phyloP scores from a whole-genome alignment of 805 yeast species.

The Yamadazyma sp. region DNA sequence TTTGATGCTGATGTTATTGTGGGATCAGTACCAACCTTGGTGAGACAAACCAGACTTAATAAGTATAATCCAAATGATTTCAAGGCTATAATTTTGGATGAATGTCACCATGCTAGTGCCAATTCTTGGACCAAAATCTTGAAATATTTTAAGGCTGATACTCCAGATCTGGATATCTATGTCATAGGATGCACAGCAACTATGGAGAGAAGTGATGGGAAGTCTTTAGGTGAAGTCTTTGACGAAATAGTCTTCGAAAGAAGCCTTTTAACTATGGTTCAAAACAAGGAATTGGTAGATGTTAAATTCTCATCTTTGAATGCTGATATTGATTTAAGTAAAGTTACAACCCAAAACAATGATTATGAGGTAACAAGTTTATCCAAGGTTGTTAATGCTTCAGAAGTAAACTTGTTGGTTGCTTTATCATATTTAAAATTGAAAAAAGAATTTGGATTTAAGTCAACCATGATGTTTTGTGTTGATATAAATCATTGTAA shows the following conservation, averaged over 20 bases:
- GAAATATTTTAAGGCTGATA: slow-evolving; percentile 52
- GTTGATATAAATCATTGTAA: slow-evolving; percentile 69
- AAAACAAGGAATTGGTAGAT: slow-evolving; percentile 66
- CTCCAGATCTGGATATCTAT: slow-evolving; percentile 41
- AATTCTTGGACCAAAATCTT: slow-evolving; percentile 58
- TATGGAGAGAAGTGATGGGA: slow-evolving; percentile 69
- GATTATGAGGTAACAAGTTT: slow-evolving; percentile 57
- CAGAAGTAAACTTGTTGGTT: slow-evolving; percentile 53
- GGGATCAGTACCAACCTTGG: slow-evolving; percentile 72
- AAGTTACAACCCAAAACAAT: slow-evolving; percentile 29
- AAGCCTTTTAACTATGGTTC: slow-evolving; percentile 62
- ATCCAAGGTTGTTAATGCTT: slow-evolving; percentile 53
- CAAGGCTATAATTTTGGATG: slow-evolving; percentile 79
- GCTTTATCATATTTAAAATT: slow-evolving; percentile 47
- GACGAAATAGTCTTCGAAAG: slow-evolving; percentile 75
- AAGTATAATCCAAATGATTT: slow-evolving; percentile 56
- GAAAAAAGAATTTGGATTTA: slow-evolving; percentile 34
- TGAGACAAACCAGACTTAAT: slow-evolving; percentile 43
- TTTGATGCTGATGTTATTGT: slow-evolving; percentile 60
- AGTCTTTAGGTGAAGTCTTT: slow-evolving; percentile 54
- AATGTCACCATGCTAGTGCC: slow-evolving; percentile 90
- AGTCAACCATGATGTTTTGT: slow-evolving; percentile 74
- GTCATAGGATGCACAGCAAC: slow-evolving; percentile 91
- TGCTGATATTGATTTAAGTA: slow-evolving; percentile 42
- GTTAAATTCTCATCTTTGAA: slow-evolving; percentile 60